These are phyloP conservation scores for Dothideomycetes sp. DNA, from an alignment of 2,329 filamentous ascomycete species.

Conservation along the genomic window DNA sequence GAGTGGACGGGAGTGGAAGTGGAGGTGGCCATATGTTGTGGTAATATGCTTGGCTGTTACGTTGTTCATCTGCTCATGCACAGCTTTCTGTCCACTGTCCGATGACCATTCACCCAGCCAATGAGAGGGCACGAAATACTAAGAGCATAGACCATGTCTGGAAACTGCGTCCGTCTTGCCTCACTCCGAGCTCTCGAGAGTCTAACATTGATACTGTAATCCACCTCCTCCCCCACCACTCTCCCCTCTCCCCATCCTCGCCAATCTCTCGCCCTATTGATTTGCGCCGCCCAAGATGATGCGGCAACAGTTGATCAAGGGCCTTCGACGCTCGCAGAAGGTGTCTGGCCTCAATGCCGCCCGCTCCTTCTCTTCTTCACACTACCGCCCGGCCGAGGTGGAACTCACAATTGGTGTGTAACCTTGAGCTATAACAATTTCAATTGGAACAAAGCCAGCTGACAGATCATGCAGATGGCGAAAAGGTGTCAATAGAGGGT, in stretches of 20 bases:
- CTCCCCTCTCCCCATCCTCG: conserved; percentile 12
- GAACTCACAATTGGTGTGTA: conserved; percentile 84
- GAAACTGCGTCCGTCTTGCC: not conserved
- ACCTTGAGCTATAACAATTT: not conserved
- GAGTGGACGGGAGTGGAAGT: conserved; percentile 10
- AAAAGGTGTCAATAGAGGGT: conserved; percentile 98
- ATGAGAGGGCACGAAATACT: not conserved
- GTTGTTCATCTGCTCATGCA: too few relatives aligned
- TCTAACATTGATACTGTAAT: too few relatives aligned
- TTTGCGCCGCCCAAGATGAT: conserved; percentile 36
- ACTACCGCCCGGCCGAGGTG: conserved; percentile 75
- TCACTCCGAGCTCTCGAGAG: not conserved
- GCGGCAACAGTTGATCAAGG: conserved; percentile 54
- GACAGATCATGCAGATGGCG: conserved; percentile 61
- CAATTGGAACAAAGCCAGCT: conserved; percentile 1
- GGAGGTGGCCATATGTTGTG: conserved; percentile 12
- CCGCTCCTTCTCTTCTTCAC: conserved; percentile 73
- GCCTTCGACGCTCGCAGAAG: conserved; percentile 46
- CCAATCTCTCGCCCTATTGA: conserved; percentile 4
- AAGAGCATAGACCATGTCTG: not conserved
- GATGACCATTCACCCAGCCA: not conserved
- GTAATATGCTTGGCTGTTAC: too few relatives aligned
- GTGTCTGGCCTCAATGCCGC: conserved; percentile 45
- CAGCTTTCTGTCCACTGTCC: not conserved
- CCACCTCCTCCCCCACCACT: conserved; percentile 3